phyloP scores from a whole-genome alignment of 768 basidiomycete genomes.

The Aureoboletus auriporus region DNA sequence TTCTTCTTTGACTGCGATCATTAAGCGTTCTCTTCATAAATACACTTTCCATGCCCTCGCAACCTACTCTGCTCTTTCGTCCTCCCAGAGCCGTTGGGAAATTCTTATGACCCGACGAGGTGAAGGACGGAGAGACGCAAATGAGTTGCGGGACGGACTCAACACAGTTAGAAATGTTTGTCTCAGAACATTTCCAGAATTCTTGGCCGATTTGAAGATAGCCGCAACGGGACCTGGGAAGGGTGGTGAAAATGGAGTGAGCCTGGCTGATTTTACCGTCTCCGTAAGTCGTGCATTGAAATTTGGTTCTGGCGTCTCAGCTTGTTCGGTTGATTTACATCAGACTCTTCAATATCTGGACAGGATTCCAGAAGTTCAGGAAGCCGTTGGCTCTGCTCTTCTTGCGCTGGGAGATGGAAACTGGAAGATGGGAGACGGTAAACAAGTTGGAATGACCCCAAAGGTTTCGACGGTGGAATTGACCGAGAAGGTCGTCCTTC shows the following conservation, averaged over 20 bases:
- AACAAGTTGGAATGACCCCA: slow-evolving; percentile 50
- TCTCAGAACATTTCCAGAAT: slow-evolving; percentile 80
- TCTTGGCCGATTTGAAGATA: slow-evolving; percentile 72
- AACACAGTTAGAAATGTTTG: slow-evolving; percentile 64
- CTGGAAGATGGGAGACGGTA: slow-evolving; percentile 89
- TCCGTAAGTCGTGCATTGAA: slow-evolving; percentile 37
- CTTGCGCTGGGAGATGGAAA: slow-evolving; percentile 79
- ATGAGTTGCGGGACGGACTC: slow-evolving; percentile 71
- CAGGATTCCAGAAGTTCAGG: slow-evolving; percentile 63
- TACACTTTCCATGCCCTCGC: slow-evolving; percentile 79
- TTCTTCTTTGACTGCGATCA: slow-evolving; percentile 55
- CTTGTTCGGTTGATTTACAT: background rate
- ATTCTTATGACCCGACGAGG: slow-evolving; percentile 53
- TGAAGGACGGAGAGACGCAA: slow-evolving; percentile 43
- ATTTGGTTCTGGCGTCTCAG: background rate
- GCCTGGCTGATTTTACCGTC: slow-evolving; percentile 57
- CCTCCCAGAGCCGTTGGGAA: slow-evolving; percentile 64
- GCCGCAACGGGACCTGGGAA: slow-evolving; percentile 46
- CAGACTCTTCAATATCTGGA: slow-evolving; percentile 70
- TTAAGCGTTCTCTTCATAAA: slow-evolving; percentile 75
- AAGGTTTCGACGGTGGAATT: slow-evolving; percentile 41
- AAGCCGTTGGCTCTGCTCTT: slow-evolving; percentile 62
- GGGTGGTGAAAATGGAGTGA: slow-evolving; percentile 58
- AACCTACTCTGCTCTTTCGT: slow-evolving; percentile 56
- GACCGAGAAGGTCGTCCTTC: slow-evolving; percentile 58